phyloP scores from a whole-genome alignment of 768 basidiomycete genomes.

The Amanita jacksonii region DNA sequence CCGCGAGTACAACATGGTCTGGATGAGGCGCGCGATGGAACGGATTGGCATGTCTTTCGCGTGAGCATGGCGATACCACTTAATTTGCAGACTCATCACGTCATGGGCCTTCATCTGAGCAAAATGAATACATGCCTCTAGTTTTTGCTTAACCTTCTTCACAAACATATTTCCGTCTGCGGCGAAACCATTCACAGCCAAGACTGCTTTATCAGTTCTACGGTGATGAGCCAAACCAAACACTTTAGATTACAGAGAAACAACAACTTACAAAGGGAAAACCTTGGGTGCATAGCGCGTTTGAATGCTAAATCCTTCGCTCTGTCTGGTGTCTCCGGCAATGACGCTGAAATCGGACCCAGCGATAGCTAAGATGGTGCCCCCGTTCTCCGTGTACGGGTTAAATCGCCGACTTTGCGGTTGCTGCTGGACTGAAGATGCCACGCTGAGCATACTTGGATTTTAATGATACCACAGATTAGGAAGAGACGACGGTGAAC shows the following conservation, averaged over 20 bases:
- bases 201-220: conserved; percentile 86
- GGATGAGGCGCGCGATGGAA: conserved; percentile 94
- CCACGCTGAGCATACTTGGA: conserved; percentile 29
- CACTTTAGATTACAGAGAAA: conserved; percentile 6
- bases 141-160: conserved; percentile 88
- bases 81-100: conserved; percentile 3
- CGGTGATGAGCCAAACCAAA: conserved; percentile 3
- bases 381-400: conserved; percentile 90
- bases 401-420: conserved; percentile 63
- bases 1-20: conserved; percentile 94
- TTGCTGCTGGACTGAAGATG: conserved; percentile 24
- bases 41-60: conserved; percentile 96
- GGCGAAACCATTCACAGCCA: conserved; percentile 95
- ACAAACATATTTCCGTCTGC: conserved; percentile 98
- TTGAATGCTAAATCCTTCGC: conserved; percentile 96
- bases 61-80: conserved; percentile 99
- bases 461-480: conserved; percentile 15
- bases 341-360: conserved; percentile 91
- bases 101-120: conserved; percentile 2
- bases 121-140: conserved; percentile 54
- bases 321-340: conserved; percentile 94
- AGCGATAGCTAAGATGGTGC: conserved; percentile 93
- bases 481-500: conserved; percentile 17
- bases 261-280: conserved; percentile 67
- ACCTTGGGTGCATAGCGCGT: conserved; percentile 96